Evolutionary conservation across 768 basidiomycete genomes (phyloP).

Genomic region (Tephrocybe sp.): DNA sequence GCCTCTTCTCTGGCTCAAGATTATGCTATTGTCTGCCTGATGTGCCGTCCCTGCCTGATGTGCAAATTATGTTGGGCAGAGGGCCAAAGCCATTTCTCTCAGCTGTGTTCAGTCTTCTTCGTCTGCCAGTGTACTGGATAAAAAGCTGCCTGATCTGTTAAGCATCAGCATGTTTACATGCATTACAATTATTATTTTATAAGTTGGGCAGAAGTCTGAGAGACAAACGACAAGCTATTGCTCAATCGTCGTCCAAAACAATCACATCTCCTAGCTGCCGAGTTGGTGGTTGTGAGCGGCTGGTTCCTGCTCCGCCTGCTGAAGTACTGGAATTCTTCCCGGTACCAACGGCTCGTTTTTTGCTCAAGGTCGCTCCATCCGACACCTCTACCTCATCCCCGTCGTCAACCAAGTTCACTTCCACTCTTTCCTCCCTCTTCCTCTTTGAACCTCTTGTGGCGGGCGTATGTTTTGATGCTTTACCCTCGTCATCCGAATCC

Average conservation of each 20-base stretch:
- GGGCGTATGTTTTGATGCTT: conserved; percentile 4
- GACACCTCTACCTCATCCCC: conserved; percentile 20
- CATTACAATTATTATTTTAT: background rate
- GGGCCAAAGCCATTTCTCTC: too few species aligned
- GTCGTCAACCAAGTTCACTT: conserved; percentile 30
- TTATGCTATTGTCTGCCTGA: too few species aligned
- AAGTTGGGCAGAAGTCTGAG: background rate
- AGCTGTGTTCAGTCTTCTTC: too few species aligned
- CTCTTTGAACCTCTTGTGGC: conserved; percentile 36
- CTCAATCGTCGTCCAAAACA: conserved; percentile 34
- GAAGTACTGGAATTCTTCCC: conserved; percentile 16
- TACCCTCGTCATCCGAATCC: conserved; percentile 28
- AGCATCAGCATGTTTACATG: background rate
- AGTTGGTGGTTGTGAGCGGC: conserved; percentile 14
- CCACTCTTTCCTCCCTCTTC: conserved; percentile 28
- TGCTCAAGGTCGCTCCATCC: conserved; percentile 11
- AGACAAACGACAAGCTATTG: background rate
- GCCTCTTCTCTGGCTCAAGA: too few species aligned
- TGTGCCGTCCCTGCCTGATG: too few species aligned
- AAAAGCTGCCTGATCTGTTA: background rate
- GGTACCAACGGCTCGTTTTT: conserved; percentile 21
- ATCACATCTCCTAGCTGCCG: conserved; percentile 41
- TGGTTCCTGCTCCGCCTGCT: conserved; percentile 16
- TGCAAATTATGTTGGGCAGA: too few species aligned
- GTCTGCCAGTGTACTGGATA: too few species aligned